phyloP scores from a whole-genome alignment of 148 eudicot species.

The Limonium bicolor region DNA sequence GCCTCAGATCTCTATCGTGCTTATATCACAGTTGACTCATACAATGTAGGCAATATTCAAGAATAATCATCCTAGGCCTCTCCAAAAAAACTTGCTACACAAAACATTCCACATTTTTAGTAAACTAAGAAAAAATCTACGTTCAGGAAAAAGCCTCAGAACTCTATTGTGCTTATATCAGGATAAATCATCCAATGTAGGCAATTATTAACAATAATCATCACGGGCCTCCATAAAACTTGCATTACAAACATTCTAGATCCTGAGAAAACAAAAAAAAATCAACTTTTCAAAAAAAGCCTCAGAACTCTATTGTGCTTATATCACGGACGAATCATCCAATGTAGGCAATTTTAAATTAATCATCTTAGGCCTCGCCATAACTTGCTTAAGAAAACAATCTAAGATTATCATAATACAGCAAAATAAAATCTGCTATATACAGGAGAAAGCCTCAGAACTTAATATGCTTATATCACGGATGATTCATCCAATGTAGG shows the following conservation, averaged over 20 bases:
- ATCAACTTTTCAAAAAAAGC: neutral
- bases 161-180: neutral
- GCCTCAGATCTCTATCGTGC: neutral
- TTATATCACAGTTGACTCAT: neutral
- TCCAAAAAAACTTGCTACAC: neutral
- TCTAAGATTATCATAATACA: neutral
- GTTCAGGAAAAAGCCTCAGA: neutral
- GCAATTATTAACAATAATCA: constrained; percentile 2
- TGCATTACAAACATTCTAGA: neutral
- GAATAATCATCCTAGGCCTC: neutral
- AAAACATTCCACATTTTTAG: neutral
- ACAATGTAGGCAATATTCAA: neutral
- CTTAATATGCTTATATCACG: neutral
- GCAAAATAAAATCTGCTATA: neutral
- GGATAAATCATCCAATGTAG: constrained; percentile 4
- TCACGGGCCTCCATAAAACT: neutral
- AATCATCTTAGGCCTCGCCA: neutral
- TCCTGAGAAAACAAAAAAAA: neutral
- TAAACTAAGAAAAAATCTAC: neutral
- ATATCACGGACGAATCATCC: neutral
- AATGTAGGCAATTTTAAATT: neutral
- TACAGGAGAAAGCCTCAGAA: neutral
- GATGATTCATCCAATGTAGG: constrained; percentile 9
- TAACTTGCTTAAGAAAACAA: neutral
- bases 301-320: neutral